Base-by-base conservation (phyloP, 139 green algal species). In the Picocystis salinarum region DNA sequence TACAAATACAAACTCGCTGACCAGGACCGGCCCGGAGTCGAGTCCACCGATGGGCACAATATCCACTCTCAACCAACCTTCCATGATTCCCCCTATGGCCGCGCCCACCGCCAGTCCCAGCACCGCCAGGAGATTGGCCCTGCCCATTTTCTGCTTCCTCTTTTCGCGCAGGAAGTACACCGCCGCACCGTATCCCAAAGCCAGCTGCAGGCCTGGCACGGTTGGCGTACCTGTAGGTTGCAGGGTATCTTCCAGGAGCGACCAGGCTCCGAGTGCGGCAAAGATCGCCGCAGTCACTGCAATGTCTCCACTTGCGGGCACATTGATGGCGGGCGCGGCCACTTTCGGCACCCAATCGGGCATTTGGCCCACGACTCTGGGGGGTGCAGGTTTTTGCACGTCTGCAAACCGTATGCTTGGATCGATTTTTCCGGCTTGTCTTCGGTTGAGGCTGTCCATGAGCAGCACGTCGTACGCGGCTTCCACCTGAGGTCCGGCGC, bases 1-100 rank as follows among this genome's bases (percentile, higher is more conserved):
- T 15, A 57, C 13, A 45, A 57, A 29, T 60, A 18, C 34, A 19
- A 57, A 57, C 22, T 57, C 49, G 30, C 49, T 57, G 25, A 57
- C 30, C 19, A 57, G 19, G 13, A 57, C 49, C n/a, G 49, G 31
- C 12, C 42, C 42, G 10, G 49, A 57, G 48, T 17, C 15, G 28
- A 57, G 42, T 23, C 49, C 49, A n/a, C n/a, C n/a, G n/a, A n/a
- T n/a, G 4, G 80, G 80, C 5, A 92, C 65, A 25, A 92, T 76
- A 46, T 92, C 80, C 9, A 92, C 80, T 2, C 70, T 51, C 30
- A 92, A 53, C 75, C 75, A 92, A 10, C 37, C 55, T 42, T 92
- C 62, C 4, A 85, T n/a, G 5, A 52, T 27, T 26, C 53, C 62
- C 15, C 80, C 80, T 23, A 86, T 1, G 9, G 85, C 36, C 0